phyloP scores from a whole-genome alignment of 2,329 filamentous ascomycete species.

The Fusarium sp. region DNA sequence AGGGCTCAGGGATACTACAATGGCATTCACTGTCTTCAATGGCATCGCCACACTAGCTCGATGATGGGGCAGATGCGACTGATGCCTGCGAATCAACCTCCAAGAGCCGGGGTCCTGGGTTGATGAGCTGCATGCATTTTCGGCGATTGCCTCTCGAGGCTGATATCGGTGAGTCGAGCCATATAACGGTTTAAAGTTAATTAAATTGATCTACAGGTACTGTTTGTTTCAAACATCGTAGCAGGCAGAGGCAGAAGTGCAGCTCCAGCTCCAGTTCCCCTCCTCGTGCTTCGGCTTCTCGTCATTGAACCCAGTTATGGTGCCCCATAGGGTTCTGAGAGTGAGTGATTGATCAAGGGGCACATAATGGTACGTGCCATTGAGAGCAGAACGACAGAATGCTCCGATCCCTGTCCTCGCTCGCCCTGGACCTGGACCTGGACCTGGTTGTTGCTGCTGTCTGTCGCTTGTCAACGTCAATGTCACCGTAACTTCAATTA shows the following conservation, averaged over 20 bases:
- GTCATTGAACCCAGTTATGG: not conserved
- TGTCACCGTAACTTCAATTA: slow-evolving; percentile 2
- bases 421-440: not conserved
- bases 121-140: slow-evolving; percentile 12
- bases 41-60: not conserved
- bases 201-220: not conserved
- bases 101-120: slow-evolving; percentile 6
- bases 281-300: not conserved
- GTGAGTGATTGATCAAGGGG: not conserved
- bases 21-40: not conserved
- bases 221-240: slow-evolving; percentile 3
- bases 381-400: not conserved
- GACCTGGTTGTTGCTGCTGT: not conserved
- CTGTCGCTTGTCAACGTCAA: slow-evolving; percentile 8
- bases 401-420: slow-evolving; percentile 4
- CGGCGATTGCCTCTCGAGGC: slow-evolving; percentile 15
- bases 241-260: not conserved
- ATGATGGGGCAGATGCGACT: not conserved
- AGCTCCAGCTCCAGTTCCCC: not conserved
- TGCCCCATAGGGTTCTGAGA: slow-evolving; percentile 6
- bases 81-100: not conserved
- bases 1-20: not conserved
- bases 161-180: not conserved
- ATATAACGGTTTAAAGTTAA: not conserved
- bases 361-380: slow-evolving; percentile 19